Evolutionary conservation across 2,329 filamentous ascomycete genomes (phyloP).

Genomic region (Saccharata proteae): DNA sequence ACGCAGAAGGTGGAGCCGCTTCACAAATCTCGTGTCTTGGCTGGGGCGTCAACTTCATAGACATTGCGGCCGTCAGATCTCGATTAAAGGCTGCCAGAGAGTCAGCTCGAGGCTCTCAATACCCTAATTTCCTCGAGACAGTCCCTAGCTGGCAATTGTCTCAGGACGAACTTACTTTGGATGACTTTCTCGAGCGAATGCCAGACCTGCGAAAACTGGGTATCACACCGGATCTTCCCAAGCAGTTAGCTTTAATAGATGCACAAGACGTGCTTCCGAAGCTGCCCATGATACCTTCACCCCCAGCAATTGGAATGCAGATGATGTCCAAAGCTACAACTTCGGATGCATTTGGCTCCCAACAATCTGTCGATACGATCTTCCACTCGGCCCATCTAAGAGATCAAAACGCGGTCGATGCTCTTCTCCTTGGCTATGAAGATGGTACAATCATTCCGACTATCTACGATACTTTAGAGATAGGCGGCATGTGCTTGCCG

Average conservation of each 20-base stretch:
- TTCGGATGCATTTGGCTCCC: constrained; percentile 26
- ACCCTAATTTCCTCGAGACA: constrained; percentile 6
- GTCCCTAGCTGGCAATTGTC: constrained; percentile 23
- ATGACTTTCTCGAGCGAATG: constrained; percentile 28
- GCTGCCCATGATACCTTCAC: constrained; percentile 24
- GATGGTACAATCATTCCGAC: constrained; percentile 63
- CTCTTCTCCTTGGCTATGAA: constrained; percentile 62
- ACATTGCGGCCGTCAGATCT: constrained; percentile 33
- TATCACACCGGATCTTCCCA: constrained; percentile 25
- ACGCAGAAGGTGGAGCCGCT: constrained; percentile 1
- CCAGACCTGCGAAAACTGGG: constrained; percentile 21
- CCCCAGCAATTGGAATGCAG: constrained; percentile 20
- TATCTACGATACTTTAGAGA: constrained; percentile 75
- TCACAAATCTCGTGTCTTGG: constrained; percentile 33
- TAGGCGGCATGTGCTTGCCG: constrained; percentile 52
- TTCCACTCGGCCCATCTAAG: constrained; percentile 39
- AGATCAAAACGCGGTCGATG: constrained; percentile 63
- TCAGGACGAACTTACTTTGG: constrained; percentile 21
- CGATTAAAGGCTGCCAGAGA: constrained; percentile 12
- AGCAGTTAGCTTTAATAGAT: constrained; percentile 29
- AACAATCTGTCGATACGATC: constrained; percentile 27
- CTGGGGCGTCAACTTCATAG: constrained; percentile 44
- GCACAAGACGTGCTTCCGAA: constrained; percentile 25
- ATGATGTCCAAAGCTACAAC: constrained; percentile 15
- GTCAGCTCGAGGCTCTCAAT: background rate